These are phyloP conservation scores for Colletotrichum liaoningense DNA, from an alignment of 2,329 filamentous ascomycete species.

Conservation along the genomic window DNA sequence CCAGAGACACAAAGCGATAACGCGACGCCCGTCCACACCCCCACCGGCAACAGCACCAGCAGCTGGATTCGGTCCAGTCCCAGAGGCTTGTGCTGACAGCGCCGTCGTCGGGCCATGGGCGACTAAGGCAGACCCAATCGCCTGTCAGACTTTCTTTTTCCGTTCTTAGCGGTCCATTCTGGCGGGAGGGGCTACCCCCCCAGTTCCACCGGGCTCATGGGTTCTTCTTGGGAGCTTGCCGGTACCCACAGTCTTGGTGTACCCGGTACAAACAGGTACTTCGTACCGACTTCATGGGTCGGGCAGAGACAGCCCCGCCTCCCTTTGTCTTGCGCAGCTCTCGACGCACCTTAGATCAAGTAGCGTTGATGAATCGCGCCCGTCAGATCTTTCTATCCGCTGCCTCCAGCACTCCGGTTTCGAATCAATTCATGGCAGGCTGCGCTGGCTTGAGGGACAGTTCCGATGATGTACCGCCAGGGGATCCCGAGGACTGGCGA, in stretches of 20 bases:
- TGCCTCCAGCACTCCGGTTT: constrained; percentile 8
- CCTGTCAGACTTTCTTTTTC: constrained; percentile 36
- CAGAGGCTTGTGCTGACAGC: constrained; percentile 33
- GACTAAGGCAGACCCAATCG: constrained; percentile 34
- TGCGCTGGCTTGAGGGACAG: constrained; percentile 2
- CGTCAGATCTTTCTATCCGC: background rate
- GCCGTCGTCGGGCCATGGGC: constrained; percentile 23
- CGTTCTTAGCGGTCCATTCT: constrained; percentile 37
- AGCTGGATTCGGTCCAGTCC: constrained; percentile 6
- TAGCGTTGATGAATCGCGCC: constrained; percentile 1
- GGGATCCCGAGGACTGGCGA: background rate
- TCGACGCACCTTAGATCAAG: constrained; percentile 3
- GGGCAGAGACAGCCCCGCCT: constrained; percentile 33
- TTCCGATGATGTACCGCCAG: constrained; percentile 8
- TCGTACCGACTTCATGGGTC: constrained; percentile 34
- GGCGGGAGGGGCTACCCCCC: constrained; percentile 36
- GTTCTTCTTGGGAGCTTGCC: constrained; percentile 21
- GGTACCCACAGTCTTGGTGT: constrained; percentile 5
- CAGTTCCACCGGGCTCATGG: constrained; percentile 32
- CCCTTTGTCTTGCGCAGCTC: constrained; percentile 28
- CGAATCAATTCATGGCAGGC: constrained; percentile 7
- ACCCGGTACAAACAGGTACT: constrained; percentile 22
- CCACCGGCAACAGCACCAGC: constrained; percentile 8
- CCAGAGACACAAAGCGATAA: constrained; percentile 6
- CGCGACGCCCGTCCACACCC: constrained; percentile 9